Percentiles rank a stretch among this genome's conserved stretches.
Conservation (phyloP, 1,139 yeast species). For the Suhomyces choctaworum region DNA sequence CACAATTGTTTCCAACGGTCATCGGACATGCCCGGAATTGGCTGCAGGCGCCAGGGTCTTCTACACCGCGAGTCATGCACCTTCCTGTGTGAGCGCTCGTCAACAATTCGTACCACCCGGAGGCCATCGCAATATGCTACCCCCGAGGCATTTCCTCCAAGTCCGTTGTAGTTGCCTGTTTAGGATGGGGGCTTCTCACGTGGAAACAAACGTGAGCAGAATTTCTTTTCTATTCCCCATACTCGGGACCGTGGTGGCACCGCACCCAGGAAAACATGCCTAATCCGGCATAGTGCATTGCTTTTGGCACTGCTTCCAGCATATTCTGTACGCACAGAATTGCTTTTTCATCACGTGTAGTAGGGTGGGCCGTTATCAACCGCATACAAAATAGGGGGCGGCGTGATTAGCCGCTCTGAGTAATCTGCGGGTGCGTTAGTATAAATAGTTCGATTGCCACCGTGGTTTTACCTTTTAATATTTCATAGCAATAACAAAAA, state of each 20-base stretch:
- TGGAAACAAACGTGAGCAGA: conserved; percentile 1
- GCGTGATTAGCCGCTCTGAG: conserved; percentile 11
- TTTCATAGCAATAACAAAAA: conserved; percentile 3
- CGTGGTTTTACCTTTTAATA: conserved; percentile 1
- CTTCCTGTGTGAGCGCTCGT: too few relatives aligned
- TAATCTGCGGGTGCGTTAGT: conserved; percentile 8
- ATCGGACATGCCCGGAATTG: too few relatives aligned
- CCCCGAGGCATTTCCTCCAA: too few relatives aligned
- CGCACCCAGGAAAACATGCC: conserved; percentile 5
- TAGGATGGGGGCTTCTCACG: conserved; percentile 1
- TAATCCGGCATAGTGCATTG: conserved; percentile 5
- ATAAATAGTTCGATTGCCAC: conserved; percentile 18
- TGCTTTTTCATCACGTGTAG: conserved; percentile 14
- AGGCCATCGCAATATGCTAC: too few relatives aligned
- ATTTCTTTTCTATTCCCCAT: conserved; percentile 7
- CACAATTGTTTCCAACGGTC: too few relatives aligned
- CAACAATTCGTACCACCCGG: too few relatives aligned
- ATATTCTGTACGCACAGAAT: conserved; percentile 4
- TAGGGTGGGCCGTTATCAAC: conserved; percentile 12
- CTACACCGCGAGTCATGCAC: too few relatives aligned
- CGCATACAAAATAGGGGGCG: conserved; percentile 15
- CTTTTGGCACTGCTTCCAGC: conserved; percentile 9
- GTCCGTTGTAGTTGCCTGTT: conserved; percentile 1
- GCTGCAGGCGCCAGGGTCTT: too few relatives aligned
- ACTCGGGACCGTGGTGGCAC: background rate